phyloP scores from a whole-genome alignment of 2,329 filamentous ascomycete genomes.

The Epichloe coenophiala region DNA sequence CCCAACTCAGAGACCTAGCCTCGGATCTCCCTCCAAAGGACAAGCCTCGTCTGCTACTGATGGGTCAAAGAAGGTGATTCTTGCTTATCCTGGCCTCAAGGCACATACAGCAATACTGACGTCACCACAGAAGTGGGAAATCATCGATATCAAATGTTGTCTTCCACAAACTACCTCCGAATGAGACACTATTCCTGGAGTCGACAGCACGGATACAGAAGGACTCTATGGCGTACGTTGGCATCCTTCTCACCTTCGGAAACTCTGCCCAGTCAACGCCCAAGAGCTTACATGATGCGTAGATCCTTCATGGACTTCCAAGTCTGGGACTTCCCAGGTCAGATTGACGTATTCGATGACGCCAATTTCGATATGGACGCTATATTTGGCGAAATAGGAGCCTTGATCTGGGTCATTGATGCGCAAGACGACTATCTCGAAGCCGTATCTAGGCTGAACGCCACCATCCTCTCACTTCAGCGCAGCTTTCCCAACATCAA shows the following conservation, averaged over 20 bases:
- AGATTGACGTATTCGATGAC: constrained; percentile 80
- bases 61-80: constrained; percentile 82
- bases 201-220: constrained; percentile 91
- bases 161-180: constrained; percentile 95
- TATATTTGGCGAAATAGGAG: constrained; percentile 88
- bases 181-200: constrained; percentile 89
- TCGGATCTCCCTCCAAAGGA: constrained; percentile 38
- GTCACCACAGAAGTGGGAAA: constrained; percentile 66
- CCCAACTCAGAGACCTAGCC: constrained; percentile 30
- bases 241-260: neutral
- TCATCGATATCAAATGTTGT: constrained; percentile 97
- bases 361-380: constrained; percentile 81
- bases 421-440: constrained; percentile 97
- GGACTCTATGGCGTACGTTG: constrained; percentile 77
- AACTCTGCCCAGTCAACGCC: constrained; percentile 9
- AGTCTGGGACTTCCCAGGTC: constrained; percentile 93
- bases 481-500: constrained; percentile 86
- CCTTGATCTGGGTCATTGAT: constrained; percentile 96
- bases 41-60: constrained; percentile 78
- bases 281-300: constrained; percentile 3
- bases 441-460: constrained; percentile 73
- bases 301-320: constrained; percentile 99
- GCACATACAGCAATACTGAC: neutral
- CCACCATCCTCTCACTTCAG: constrained; percentile 79
- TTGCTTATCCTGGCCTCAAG: neutral